These are phyloP conservation scores for Mycena amicta DNA, from an alignment of 768 basidiomycete species.

Conservation along the genomic window DNA sequence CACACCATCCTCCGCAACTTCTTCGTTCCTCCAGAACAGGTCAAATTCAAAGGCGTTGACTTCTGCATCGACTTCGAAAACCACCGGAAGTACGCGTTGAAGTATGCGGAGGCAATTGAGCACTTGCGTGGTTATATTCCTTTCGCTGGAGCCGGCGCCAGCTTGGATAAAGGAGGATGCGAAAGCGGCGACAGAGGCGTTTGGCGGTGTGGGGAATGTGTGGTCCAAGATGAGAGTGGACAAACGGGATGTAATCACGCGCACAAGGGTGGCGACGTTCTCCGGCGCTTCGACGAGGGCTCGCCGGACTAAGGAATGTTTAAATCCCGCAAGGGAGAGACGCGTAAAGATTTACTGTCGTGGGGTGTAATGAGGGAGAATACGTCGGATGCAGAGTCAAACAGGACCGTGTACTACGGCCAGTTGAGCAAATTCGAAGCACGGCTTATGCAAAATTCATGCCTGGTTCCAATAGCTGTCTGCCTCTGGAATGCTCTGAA, in stretches of 20 bases:
- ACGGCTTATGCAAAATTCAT: constrained; percentile 25
- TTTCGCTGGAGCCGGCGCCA: constrained; percentile 49
- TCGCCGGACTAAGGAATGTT: constrained; percentile 64
- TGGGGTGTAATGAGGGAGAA: constrained; percentile 86
- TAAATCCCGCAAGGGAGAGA: constrained; percentile 3
- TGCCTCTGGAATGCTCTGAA: constrained; percentile 69
- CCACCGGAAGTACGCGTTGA: constrained; percentile 85
- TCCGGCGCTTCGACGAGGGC: constrained; percentile 82
- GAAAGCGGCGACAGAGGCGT: constrained; percentile 62
- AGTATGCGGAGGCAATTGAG: constrained; percentile 92
- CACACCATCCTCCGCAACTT: constrained; percentile 42
- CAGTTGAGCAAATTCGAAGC: not conserved
- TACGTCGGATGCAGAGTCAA: constrained; percentile 89
- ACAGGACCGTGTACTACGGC: constrained; percentile 74
- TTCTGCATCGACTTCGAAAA: constrained; percentile 81
- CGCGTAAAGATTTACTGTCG: constrained; percentile 55
- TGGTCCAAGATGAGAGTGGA: constrained; percentile 79
- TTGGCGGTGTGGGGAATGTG: constrained; percentile 68
- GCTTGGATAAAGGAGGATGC: constrained; percentile 72
- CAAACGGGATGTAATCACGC: constrained; percentile 65
- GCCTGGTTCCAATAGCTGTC: constrained; percentile 95
- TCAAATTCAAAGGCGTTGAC: constrained; percentile 74
- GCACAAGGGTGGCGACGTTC: constrained; percentile 83
- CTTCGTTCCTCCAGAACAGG: constrained; percentile 78
- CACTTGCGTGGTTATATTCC: constrained; percentile 81